Evolutionary conservation across 2,329 filamentous ascomycete genomes (phyloP).

Genomic region (Gaeumannomyces sp.): DNA sequence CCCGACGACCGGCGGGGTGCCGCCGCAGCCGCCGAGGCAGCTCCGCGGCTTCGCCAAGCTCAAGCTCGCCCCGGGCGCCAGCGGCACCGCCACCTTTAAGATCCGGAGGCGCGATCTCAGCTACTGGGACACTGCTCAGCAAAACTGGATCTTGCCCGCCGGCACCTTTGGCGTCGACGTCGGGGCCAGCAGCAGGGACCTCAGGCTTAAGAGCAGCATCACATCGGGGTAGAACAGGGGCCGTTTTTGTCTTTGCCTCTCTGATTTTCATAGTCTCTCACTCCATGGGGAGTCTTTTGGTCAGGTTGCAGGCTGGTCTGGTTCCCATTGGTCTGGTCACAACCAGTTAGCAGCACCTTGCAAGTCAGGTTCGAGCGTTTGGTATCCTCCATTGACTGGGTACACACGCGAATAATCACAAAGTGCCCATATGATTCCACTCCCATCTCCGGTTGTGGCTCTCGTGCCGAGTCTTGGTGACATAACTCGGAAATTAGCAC

Average conservation of each 20-base stretch:
- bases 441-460: too few species aligned
- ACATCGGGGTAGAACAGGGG: not conserved
- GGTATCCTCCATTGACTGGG: too few species aligned
- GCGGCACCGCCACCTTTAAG: conserved; percentile 41
- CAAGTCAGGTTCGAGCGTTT: too few species aligned
- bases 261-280: not conserved
- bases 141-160: conserved; percentile 54
- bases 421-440: too few species aligned
- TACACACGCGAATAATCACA: too few species aligned
- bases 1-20: conserved; percentile 28
- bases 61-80: conserved; percentile 39
- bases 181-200: conserved; percentile 40
- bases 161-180: conserved; percentile 37
- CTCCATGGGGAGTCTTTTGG: not conserved
- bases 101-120: conserved; percentile 56
- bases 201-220: conserved; percentile 30
- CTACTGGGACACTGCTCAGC: conserved; percentile 52
- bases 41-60: conserved; percentile 60
- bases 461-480: too few species aligned
- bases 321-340: too few species aligned
- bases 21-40: conserved; percentile 38
- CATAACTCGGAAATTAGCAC: too few species aligned
- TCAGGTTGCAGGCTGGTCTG: not conserved
- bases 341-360: too few species aligned
- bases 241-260: not conserved